These are phyloP conservation scores for Corniculantispora saksenae DNA, from an alignment of 2,329 filamentous ascomycete genomes.

Conservation along the genomic window DNA sequence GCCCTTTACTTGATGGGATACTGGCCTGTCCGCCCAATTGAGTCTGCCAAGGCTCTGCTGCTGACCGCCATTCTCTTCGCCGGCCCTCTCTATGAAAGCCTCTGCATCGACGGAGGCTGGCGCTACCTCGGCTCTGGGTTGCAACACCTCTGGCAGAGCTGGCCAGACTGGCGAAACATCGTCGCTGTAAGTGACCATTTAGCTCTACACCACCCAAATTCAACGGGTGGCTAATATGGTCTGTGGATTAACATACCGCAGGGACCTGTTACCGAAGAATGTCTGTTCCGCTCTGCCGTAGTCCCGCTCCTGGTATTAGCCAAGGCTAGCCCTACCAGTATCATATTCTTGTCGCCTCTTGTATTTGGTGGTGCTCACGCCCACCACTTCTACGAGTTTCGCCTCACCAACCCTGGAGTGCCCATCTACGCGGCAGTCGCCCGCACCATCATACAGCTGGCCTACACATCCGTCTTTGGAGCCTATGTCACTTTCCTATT, in stretches of 20 bases:
- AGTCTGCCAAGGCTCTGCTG: slow-evolving; percentile 63
- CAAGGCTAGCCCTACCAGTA: slow-evolving; percentile 54
- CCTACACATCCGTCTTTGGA: slow-evolving; percentile 90
- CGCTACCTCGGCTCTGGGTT: slow-evolving; percentile 59
- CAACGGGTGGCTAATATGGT: neutral
- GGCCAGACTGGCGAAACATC: slow-evolving; percentile 83
- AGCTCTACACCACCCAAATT: neutral
- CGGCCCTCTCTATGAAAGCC: slow-evolving; percentile 79
- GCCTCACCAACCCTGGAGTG: slow-evolving; percentile 73
- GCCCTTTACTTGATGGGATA: slow-evolving; percentile 72
- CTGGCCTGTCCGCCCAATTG: slow-evolving; percentile 71
- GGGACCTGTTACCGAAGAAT: slow-evolving; percentile 89
- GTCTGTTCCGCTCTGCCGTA: slow-evolving; percentile 87
- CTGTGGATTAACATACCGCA: slow-evolving; percentile 32
- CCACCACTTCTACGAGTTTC: slow-evolving; percentile 95
- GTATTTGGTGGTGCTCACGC: slow-evolving; percentile 92
- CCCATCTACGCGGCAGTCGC: slow-evolving; percentile 63
- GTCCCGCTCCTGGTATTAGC: slow-evolving; percentile 80
- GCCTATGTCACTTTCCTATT: slow-evolving; percentile 91
- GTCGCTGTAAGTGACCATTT: slow-evolving; percentile 65
- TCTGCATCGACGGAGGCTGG: slow-evolving; percentile 73
- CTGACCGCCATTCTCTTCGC: slow-evolving; percentile 79
- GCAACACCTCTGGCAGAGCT: slow-evolving; percentile 65
- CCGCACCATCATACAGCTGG: slow-evolving; percentile 79
- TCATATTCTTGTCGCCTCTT: slow-evolving; percentile 80